Evolutionary conservation across 768 basidiomycete genomes (phyloP), one percentile per base, ranked within the genome.

Genomic region (Kondoa subrosea): DNA sequence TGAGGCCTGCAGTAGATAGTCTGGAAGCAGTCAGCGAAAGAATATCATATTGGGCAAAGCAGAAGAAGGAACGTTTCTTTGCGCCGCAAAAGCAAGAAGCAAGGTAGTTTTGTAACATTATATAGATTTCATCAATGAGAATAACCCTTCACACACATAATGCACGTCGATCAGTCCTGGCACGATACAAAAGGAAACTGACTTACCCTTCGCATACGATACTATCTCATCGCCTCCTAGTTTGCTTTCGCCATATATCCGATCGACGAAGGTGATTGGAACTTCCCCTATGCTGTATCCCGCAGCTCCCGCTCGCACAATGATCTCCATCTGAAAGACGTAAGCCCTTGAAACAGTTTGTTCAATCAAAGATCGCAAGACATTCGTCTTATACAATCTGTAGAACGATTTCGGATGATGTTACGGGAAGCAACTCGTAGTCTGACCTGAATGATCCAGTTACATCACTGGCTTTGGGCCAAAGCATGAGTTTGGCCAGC

Each of bases 261-360:
- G 83, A 78, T 93, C 91, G 58, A 92, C 91, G 73, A 93, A 93
- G 1, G 90, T 93, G 70, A 93, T 93, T 0, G 91, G 91, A 29
- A 93, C 83, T 76, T 93, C 91, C 2, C 89, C 91, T 0, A 93
- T 85, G 2, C 82, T 84, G 77, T 90, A 92, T 3, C 88, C 89
- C 66, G 89, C 78, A 1, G 87, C 84, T 26, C 85, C 82, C 2
- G 91, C 91, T 0, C 91, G 83, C 25, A 90, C 91, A 83, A 92
- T 92, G 86, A 92, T 93, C 76, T 93, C 91, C 91, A 93, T 93
- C 81, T 93, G 91, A 80, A 93, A 92, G 32, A 93, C 91, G 73
- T 92, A 93, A 8, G 91, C 91, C 71, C 88, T 87, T 1, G 89
- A 90, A 69, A 85, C 82, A 1, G 87, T 90, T 71, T 85, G 82